phyloP scores from a whole-genome alignment of 768 basidiomycete genomes.

The Mrakia hoshinonis region DNA sequence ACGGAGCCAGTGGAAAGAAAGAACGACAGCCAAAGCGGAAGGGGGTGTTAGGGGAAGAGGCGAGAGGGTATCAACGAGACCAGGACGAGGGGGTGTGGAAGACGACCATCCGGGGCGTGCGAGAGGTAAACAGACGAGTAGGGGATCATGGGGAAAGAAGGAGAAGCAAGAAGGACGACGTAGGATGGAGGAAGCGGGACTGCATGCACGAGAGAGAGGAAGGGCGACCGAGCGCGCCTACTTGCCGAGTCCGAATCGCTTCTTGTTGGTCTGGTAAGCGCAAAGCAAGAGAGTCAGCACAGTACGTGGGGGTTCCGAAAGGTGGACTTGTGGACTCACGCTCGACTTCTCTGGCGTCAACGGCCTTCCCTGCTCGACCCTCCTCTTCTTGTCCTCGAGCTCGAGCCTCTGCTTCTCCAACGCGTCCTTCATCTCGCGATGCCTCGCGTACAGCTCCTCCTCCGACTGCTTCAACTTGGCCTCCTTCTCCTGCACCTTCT shows the following conservation, averaged over 20 bases:
- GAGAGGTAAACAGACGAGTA: neutral
- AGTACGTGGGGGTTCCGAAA: neutral
- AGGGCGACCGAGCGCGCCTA: constrained; percentile 21
- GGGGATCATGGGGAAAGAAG: neutral
- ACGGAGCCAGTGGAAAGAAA: neutral
- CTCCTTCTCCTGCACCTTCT: constrained; percentile 99
- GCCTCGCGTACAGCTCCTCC: constrained; percentile 95
- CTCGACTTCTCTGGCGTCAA: constrained; percentile 26
- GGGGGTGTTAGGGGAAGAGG: neutral
- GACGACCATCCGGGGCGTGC: too few species aligned
- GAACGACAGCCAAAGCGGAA: too few species aligned
- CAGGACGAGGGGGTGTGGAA: neutral
- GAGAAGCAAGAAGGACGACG: neutral
- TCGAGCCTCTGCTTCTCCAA: constrained; percentile 91
- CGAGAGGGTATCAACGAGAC: neutral
- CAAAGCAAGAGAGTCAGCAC: neutral
- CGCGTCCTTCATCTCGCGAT: constrained; percentile 99
- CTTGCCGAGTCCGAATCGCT: constrained; percentile 42
- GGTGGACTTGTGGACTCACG: constrained; percentile 1
- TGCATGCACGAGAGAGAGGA: neutral
- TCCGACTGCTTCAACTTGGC: constrained; percentile 97
- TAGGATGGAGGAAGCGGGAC: neutral
- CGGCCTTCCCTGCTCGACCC: constrained; percentile 19
- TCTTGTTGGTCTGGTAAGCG: constrained; percentile 35
- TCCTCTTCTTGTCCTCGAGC: constrained; percentile 79